Conservation (phyloP, 768 basidiomycete genomes). For the Phanerodontia chrysosporium region DNA sequence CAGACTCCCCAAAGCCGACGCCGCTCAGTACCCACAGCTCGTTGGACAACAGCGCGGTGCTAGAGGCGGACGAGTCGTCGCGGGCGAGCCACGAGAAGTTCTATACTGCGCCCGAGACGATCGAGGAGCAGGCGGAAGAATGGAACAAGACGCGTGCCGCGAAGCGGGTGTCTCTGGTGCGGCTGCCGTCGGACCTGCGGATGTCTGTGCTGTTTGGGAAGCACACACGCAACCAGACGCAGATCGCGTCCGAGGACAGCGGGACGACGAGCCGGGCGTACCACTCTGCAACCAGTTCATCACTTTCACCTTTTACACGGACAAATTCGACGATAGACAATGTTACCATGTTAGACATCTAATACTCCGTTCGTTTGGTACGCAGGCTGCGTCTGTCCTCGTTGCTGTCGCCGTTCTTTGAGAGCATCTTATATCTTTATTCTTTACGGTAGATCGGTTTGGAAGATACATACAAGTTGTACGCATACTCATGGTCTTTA, state of each 20-base stretch:
- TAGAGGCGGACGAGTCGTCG: slow-evolving; percentile 6
- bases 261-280: slow-evolving; percentile 10
- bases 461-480: slow-evolving; percentile 5
- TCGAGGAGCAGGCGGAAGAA: slow-evolving; percentile 76
- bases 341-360: slow-evolving; percentile 20
- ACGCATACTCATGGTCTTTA: slow-evolving; percentile 1
- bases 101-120: slow-evolving; percentile 41
- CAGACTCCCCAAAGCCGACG: slow-evolving; percentile 14
- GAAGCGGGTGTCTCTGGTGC: slow-evolving; percentile 79
- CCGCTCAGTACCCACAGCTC: slow-evolving; percentile 20
- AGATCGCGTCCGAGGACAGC: slow-evolving; percentile 16
- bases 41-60: slow-evolving; percentile 13
- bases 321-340: slow-evolving; percentile 15
- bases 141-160: slow-evolving; percentile 85
- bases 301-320: slow-evolving; percentile 11
- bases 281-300: slow-evolving; percentile 6
- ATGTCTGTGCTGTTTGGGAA: slow-evolving; percentile 26
- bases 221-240: slow-evolving; percentile 18
- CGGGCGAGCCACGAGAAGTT: slow-evolving; percentile 39
- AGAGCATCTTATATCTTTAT: slow-evolving; percentile 4
- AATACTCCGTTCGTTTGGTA: neutral
- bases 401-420: slow-evolving; percentile 7
- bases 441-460: slow-evolving; percentile 1
- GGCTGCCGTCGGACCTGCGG: slow-evolving; percentile 55
- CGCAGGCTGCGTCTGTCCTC: neutral